Conservation (phyloP, 75 land plant species). For the Isoetes taiwanensis region DNA sequence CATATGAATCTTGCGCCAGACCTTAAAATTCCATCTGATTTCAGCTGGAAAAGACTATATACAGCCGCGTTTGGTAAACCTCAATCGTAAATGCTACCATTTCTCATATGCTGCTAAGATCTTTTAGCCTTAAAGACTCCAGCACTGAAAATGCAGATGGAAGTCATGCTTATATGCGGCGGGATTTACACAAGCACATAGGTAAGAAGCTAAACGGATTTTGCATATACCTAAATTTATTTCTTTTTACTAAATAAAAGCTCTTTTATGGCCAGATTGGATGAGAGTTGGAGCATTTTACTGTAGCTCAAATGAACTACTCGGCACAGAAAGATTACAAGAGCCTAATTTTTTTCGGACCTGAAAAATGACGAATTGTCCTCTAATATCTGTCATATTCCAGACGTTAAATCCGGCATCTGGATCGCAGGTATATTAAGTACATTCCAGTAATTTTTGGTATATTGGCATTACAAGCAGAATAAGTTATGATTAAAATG, state of each 20-base stretch:
- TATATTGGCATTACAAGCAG: background rate
- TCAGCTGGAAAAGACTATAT: conserved; percentile 64
- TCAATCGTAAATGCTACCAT: background rate
- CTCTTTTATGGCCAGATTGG: conserved; percentile 42
- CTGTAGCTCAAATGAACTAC: conserved; percentile 36
- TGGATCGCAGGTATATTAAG: conserved; percentile 73
- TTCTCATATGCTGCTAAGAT: background rate
- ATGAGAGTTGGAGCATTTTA: conserved; percentile 73
- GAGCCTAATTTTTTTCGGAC: conserved; percentile 15
- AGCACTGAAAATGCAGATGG: too few relatives aligned
- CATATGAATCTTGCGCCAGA: conserved; percentile 36
- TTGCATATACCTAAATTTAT: background rate
- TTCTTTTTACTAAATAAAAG: background rate
- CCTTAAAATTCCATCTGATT: conserved; percentile 15
- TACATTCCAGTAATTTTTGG: background rate
- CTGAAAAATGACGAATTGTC: conserved; percentile 10
- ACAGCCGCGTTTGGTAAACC: conserved; percentile 51
- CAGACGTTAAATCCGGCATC: conserved; percentile 47
- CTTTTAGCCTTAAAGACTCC: too few relatives aligned
- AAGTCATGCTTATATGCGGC: conserved; percentile 49
- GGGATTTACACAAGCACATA: conserved; percentile 51
- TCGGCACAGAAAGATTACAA: conserved; percentile 32
- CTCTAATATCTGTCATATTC: conserved; percentile 24
- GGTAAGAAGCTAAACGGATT: conserved; percentile 23
- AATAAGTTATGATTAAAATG: background rate